Evolutionary conservation across 495 filamentous ascomycete species (phyloP).

Genomic region (Trichoderma gamsii): DNA sequence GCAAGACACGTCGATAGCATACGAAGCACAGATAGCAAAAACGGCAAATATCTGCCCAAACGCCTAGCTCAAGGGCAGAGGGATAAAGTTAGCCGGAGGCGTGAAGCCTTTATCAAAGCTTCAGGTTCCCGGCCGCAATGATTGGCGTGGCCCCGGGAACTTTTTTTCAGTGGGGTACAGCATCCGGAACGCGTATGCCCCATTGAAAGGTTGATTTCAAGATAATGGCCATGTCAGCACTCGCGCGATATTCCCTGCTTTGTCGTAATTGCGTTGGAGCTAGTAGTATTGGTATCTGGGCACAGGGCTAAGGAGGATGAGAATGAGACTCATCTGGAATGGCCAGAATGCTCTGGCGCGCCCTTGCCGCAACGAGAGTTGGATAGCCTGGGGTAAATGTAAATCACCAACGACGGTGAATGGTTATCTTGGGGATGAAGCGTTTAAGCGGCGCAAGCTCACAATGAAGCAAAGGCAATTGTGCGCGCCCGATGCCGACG

Average conservation of each 20-base stretch:
- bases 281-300: not conserved
- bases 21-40: not conserved
- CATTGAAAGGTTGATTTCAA: not conserved
- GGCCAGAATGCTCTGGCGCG: too few relatives aligned
- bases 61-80: not conserved
- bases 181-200: slow-evolving; percentile 7
- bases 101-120: not conserved
- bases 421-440: too few relatives aligned
- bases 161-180: slow-evolving; percentile 6
- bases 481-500: not conserved
- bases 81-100: not conserved
- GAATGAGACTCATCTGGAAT: too few relatives aligned
- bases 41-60: not conserved
- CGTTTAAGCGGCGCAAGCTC: not conserved
- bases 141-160: not conserved
- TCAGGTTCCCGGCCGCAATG: not conserved
- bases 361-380: too few relatives aligned
- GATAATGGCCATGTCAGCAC: not conserved
- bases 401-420: too few relatives aligned
- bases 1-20: not conserved
- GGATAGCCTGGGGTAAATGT: too few relatives aligned
- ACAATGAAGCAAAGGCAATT: not conserved
- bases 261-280: not conserved
- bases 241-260: not conserved
- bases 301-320: not conserved